phyloP scores from a whole-genome alignment of 192 early-diverging fungal species.

The Umbelopsis isabellina region DNA sequence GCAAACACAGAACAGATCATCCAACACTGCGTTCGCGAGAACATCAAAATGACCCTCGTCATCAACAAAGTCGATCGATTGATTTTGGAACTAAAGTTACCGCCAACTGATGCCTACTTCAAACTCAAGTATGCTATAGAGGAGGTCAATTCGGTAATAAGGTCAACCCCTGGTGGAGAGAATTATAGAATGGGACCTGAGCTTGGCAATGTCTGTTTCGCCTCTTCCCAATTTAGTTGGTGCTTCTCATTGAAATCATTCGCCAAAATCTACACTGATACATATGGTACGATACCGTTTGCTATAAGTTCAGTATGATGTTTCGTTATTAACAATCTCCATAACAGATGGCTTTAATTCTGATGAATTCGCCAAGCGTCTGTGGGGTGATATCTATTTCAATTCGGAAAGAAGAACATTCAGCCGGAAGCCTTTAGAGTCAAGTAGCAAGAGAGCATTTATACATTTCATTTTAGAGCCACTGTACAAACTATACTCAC shows the following conservation, averaged over 20 bases:
- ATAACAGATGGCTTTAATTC: slow-evolving; percentile 63
- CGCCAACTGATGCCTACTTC: slow-evolving; percentile 95
- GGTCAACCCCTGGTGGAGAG: slow-evolving; percentile 56
- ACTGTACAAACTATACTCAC: slow-evolving; percentile 91
- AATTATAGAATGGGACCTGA: slow-evolving; percentile 87
- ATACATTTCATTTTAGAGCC: slow-evolving; percentile 97
- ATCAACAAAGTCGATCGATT: slow-evolving; percentile 99
- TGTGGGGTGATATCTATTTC: slow-evolving; percentile 98
- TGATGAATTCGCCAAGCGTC: slow-evolving; percentile 83
- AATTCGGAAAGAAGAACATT: slow-evolving; percentile 82
- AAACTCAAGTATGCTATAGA: slow-evolving; percentile 95
- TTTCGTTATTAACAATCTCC: neutral
- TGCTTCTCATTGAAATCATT: slow-evolving; percentile 92
- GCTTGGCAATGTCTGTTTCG: slow-evolving; percentile 95
- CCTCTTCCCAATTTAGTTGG: slow-evolving; percentile 88
- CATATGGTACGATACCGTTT: slow-evolving; percentile 56
- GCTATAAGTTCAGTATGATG: neutral
- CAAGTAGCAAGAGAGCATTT: slow-evolving; percentile 77
- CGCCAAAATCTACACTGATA: slow-evolving; percentile 86
- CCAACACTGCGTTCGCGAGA: slow-evolving; percentile 77
- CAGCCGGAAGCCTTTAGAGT: slow-evolving; percentile 65
- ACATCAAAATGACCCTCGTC: slow-evolving; percentile 81
- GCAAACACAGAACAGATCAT: slow-evolving; percentile 89
- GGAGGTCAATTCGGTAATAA: slow-evolving; percentile 88
- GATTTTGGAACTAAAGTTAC: slow-evolving; percentile 94